These are phyloP conservation scores for Termitomyces sp. DNA, from an alignment of 768 basidiomycete genomes.

Conservation along the genomic window DNA sequence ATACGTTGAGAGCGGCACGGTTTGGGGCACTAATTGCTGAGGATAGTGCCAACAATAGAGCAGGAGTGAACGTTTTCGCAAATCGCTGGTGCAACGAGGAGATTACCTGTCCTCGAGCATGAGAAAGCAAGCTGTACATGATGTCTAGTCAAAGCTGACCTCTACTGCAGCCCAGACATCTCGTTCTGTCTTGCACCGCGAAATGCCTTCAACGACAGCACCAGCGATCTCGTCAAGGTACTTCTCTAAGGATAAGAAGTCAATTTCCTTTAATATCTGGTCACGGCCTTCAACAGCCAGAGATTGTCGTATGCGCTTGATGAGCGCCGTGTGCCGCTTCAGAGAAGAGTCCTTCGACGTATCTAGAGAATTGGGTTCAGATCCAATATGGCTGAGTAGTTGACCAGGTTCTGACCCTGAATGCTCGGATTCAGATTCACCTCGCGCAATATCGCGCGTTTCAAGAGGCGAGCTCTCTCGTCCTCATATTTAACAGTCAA, in stretches of 20 bases:
- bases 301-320: constrained; percentile 88
- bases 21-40: constrained; percentile 55
- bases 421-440: constrained; percentile 44
- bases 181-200: constrained; percentile 85
- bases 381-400: background rate
- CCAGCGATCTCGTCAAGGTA: constrained; percentile 93
- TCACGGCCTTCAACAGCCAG: constrained; percentile 79
- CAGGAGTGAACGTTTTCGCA: constrained; percentile 70
- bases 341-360: constrained; percentile 86
- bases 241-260: constrained; percentile 86
- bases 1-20: constrained; percentile 45
- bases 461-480: constrained; percentile 44
- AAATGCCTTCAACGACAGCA: constrained; percentile 81
- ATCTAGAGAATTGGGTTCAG: constrained; percentile 35
- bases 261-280: constrained; percentile 88
- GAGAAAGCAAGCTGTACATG: constrained; percentile 2
- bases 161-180: constrained; percentile 92
- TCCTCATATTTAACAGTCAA: constrained; percentile 31
- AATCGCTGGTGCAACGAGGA: constrained; percentile 88
- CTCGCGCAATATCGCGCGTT: constrained; percentile 54
- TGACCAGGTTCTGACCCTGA: constrained; percentile 34
- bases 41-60: constrained; percentile 55
- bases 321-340: constrained; percentile 92
- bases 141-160: constrained; percentile 39
- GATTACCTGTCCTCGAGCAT: constrained; percentile 56